Conservation (phyloP, 805 yeast species). For the Saccharomycodes ludwigii region DNA sequence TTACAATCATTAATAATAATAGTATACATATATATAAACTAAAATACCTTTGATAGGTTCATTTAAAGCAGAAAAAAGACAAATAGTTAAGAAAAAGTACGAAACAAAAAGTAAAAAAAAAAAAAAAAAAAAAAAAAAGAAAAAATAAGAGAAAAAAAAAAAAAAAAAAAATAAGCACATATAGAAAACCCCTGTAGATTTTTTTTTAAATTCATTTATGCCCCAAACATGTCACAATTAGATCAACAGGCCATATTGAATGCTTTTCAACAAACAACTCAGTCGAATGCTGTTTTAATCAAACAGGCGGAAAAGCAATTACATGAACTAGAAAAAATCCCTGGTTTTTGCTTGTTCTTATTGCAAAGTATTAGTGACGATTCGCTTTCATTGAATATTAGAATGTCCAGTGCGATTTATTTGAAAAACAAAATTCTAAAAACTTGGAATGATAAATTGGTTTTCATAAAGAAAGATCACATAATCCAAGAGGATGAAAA, state of each 20-base stretch:
- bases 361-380: constrained; percentile 37
- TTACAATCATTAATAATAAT: no score
- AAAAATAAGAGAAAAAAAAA: no score
- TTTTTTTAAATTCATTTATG: no score
- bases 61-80: no score
- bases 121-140: not conserved
- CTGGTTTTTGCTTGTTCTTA: constrained; percentile 45
- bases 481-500: constrained; percentile 35
- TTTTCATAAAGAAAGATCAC: constrained; percentile 15
- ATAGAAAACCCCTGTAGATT: no score
- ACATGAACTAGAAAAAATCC: constrained; percentile 37
- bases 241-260: constrained; percentile 38
- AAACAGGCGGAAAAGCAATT: constrained; percentile 43
- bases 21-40: no score
- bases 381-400: constrained; percentile 29
- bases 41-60: no score
- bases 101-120: no score
- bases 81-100: no score
- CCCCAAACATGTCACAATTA: no score
- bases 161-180: no score
- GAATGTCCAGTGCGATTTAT: constrained; percentile 53
- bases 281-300: constrained; percentile 36
- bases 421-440: constrained; percentile 51
- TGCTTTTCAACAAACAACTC: constrained; percentile 42
- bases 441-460: no score